A percentile compares a stretch with the other conserved stretches of the same genome.
These are phyloP conservation scores for Saccharum hybrid DNA, from an alignment of 202 grass and related monocot species.

Conservation along the genomic window DNA sequence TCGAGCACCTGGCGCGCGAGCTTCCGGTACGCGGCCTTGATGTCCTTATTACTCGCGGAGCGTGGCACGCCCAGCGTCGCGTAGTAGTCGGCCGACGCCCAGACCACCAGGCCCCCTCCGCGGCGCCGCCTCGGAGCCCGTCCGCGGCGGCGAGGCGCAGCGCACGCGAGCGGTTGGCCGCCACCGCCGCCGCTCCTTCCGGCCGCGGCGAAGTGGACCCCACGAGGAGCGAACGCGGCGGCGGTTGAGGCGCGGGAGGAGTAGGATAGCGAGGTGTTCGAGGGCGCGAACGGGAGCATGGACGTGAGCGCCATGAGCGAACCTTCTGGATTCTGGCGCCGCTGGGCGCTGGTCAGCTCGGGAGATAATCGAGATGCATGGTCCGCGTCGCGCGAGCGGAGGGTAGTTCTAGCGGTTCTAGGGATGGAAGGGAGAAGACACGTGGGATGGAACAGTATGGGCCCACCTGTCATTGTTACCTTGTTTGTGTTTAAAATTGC, in stretches of 20 bases:
- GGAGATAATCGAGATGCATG: slow-evolving; percentile 2
- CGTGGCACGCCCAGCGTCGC: slow-evolving; percentile 77
- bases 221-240: slow-evolving; percentile 38
- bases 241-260: slow-evolving; percentile 22
- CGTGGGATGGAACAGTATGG: background rate
- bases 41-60: slow-evolving; percentile 81
- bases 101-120: slow-evolving; percentile 48
- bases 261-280: slow-evolving; percentile 43
- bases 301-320: slow-evolving; percentile 73
- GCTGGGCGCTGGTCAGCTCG: slow-evolving; percentile 5
- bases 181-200: slow-evolving; percentile 39
- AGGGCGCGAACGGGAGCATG: slow-evolving; percentile 60
- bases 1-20: slow-evolving; percentile 90
- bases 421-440: slow-evolving; percentile 39
- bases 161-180: slow-evolving; percentile 50
- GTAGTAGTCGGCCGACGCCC: slow-evolving; percentile 85
- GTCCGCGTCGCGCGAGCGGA: slow-evolving; percentile 28
- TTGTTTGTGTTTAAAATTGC: background rate
- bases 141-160: slow-evolving; percentile 40
- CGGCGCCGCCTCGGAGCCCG: slow-evolving; percentile 46
- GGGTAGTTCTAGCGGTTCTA: background rate
- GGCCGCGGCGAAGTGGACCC: slow-evolving; percentile 45
- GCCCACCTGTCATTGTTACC: slow-evolving; percentile 1
- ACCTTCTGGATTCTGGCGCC: slow-evolving; percentile 9
- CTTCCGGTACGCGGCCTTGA: slow-evolving; percentile 94